A percentile compares a stretch with the other conserved stretches of the same genome.
phyloP scores from a whole-genome alignment of 306 rosid species.

The Pachyrhizus erosus region DNA sequence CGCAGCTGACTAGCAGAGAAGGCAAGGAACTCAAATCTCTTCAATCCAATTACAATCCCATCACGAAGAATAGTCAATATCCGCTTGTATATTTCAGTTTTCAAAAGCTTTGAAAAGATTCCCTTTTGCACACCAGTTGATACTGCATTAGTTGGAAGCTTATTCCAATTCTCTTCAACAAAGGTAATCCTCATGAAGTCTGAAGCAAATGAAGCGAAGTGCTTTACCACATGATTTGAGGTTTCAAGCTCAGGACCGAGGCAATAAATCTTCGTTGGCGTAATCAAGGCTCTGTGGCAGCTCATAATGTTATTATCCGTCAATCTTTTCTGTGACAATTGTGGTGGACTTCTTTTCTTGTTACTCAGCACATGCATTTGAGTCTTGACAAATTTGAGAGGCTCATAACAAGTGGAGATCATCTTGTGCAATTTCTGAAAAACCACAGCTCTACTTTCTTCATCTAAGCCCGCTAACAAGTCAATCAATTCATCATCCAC shows the following conservation, averaged over 20 bases:
- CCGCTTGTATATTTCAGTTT: constrained; percentile 71
- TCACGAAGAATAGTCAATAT: constrained; percentile 76
- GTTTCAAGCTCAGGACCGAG: constrained; percentile 95
- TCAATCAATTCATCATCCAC: constrained; percentile 64
- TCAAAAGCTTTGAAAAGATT: constrained; percentile 65
- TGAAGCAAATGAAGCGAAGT: constrained; percentile 73
- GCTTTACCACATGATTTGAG: constrained; percentile 86
- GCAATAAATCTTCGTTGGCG: constrained; percentile 86
- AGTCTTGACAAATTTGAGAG: constrained; percentile 59
- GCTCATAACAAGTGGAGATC: constrained; percentile 71
- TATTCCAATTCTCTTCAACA: constrained; percentile 95
- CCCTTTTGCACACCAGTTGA: constrained; percentile 63
- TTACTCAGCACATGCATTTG: constrained; percentile 56
- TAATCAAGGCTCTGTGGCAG: constrained; percentile 85
- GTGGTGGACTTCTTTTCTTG: constrained; percentile 42
- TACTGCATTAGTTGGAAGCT: constrained; percentile 75
- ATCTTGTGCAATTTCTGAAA: constrained; percentile 81
- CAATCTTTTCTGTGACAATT: constrained; percentile 54
- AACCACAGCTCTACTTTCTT: constrained; percentile 59
- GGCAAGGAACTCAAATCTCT: constrained; percentile 88
- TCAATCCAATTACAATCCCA: constrained; percentile 83
- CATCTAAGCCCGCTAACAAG: constrained; percentile 57
- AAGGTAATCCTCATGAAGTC: constrained; percentile 90
- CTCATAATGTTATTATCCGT: constrained; percentile 75
- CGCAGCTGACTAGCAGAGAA: constrained; percentile 98